Evolutionary conservation across 345 rosid genomes (phyloP).

Genomic region (Salix udensis): DNA sequence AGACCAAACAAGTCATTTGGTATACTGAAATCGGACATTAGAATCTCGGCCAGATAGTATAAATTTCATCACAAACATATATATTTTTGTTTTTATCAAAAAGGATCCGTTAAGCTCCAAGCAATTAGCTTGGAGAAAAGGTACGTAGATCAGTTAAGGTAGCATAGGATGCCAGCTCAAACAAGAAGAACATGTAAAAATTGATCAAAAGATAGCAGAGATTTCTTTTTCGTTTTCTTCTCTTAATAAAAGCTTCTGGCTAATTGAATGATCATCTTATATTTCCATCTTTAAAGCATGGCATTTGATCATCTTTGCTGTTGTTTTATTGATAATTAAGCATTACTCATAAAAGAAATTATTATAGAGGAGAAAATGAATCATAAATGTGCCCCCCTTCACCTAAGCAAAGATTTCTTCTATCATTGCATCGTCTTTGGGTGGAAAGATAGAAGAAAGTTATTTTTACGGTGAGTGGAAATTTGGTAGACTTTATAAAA

Average conservation of each 20-base stretch:
- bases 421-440: constrained; percentile 22
- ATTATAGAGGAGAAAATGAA: not conserved
- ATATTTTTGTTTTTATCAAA: not conserved
- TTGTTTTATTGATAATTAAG: not conserved
- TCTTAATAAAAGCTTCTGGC: not conserved
- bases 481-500: constrained; percentile 17
- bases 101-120: not conserved
- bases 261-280: not conserved
- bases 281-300: not conserved
- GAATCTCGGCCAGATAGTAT: not conserved
- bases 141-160: not conserved
- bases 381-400: not conserved
- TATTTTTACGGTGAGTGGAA: constrained; percentile 27
- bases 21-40: not conserved
- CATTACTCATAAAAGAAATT: not conserved
- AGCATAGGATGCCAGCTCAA: not conserved
- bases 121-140: not conserved
- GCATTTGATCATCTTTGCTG: not conserved
- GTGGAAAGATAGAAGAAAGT: constrained; percentile 23
- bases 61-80: not conserved
- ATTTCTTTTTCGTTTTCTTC: too few relatives aligned
- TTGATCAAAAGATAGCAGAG: not conserved
- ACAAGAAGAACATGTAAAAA: not conserved
- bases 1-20: not conserved
- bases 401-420: constrained; percentile 1